phyloP scores from a whole-genome alignment of 768 basidiomycete species.

The Suillus brevipes region DNA sequence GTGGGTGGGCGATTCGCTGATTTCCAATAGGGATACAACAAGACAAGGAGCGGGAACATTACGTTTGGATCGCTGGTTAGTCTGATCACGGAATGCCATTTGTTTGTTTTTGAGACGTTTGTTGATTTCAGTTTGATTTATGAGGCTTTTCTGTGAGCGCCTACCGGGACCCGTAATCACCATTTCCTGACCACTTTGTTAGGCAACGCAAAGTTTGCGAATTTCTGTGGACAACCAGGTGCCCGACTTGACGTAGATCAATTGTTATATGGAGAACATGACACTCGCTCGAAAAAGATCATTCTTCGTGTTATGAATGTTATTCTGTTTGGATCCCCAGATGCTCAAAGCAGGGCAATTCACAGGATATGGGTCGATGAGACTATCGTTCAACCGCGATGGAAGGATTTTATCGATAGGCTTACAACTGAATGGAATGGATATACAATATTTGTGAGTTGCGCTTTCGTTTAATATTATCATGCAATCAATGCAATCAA shows the following conservation, averaged over 20 bases:
- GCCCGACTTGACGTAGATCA: constrained; percentile 34
- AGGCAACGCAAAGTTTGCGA: constrained; percentile 33
- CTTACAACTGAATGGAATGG: constrained; percentile 48
- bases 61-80: constrained; percentile 8
- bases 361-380: constrained; percentile 47
- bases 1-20: no score
- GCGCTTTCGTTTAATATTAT: background rate
- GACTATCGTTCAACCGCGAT: constrained; percentile 37
- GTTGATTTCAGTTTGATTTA: constrained; percentile 37
- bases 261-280: constrained; percentile 21
- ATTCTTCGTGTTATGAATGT: constrained; percentile 37
- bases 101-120: background rate
- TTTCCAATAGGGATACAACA: no score
- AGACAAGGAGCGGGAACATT: constrained; percentile 5
- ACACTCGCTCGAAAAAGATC: constrained; percentile 24
- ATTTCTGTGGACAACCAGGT: constrained; percentile 38
- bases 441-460: constrained; percentile 47
- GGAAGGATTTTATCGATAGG: constrained; percentile 41
- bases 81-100: background rate
- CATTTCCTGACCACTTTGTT: background rate
- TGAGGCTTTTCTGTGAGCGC: constrained; percentile 42
- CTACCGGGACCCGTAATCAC: background rate
- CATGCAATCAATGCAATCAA: background rate
- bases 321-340: constrained; percentile 47
- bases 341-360: constrained; percentile 42